Evolutionary conservation across 768 basidiomycete species (phyloP), one percentile per base, ranked within the genome.

Genomic region (Wakefieldia striispora): DNA sequence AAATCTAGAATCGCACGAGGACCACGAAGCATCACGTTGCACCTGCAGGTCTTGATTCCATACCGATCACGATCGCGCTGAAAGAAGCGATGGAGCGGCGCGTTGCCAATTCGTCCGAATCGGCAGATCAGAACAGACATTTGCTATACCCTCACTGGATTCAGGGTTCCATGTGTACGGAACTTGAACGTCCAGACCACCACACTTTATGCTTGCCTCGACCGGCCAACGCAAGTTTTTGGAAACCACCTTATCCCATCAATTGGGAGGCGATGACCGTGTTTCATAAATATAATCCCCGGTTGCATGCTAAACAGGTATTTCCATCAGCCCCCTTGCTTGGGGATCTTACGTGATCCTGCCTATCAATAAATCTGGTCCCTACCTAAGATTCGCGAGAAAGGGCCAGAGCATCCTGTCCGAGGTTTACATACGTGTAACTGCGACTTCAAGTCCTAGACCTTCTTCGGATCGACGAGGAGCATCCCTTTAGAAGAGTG

Each of bases 31-130:
- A 33, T 33, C 33, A 33, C 33, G 5, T 33, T 33, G 13, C 16
- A 33, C 33, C 33, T 7, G 33, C 39, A 40, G 14, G 24, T 31
- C 21, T 14, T 50, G 38, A 49, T 39, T 51, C 31, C 47, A 45
- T 35, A 31, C 33, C 62, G 63, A 63, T 64, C 61, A 43, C 36
- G 61, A 63, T 62, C 61, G 51, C 29, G n/a, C 39, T 5, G 12
- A 42, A 31, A 27, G 12, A 34, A 44, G 11, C 7, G 54, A 44
- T 50, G 46, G 45, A 47, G 48, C 50, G 41, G 42, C 43, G 16
- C 42, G 26, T 42, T 49, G 39, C 26, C 56, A 51, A 41, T 40
- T 24, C 21, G 11, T 40, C 31, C 36, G 42, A 29, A 49, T 45
- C 38, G 51, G 51, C 40, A 60, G 60, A 63, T 61, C 40, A 43